phyloP scores from a whole-genome alignment of 2,329 filamentous ascomycete genomes.

The Xylaria digitata region DNA sequence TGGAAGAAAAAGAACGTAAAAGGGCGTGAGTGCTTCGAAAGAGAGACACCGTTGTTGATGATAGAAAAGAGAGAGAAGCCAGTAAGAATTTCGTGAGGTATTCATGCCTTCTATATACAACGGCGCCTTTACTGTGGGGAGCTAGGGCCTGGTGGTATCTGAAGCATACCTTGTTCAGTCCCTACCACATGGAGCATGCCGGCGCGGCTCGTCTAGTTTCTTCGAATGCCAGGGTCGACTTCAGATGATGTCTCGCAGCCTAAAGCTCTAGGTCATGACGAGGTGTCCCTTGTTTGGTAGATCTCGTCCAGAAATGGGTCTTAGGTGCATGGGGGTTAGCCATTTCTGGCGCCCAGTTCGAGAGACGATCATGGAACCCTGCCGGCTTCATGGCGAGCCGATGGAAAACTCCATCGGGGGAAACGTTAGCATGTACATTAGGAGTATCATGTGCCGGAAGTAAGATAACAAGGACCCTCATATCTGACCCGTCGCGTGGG shows the following conservation, averaged over 20 bases:
- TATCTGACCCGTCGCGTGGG: constrained; percentile 18
- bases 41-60: constrained; percentile 48
- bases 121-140: constrained; percentile 9
- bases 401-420: constrained; percentile 20
- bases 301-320: constrained; percentile 45
- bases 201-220: constrained; percentile 30
- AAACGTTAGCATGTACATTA: constrained; percentile 7
- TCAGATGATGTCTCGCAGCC: constrained; percentile 44
- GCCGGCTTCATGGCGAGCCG: constrained; percentile 33
- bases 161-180: constrained; percentile 35
- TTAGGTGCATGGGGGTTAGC: constrained; percentile 27
- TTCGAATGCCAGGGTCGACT: constrained; percentile 39
- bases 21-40: constrained; percentile 37
- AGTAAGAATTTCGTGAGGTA: constrained; percentile 18
- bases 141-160: constrained; percentile 20
- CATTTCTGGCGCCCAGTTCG: constrained; percentile 21
- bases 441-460: constrained; percentile 19
- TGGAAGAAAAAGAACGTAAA: constrained; percentile 49
- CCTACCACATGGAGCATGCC: constrained; percentile 27
- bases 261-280: constrained; percentile 28
- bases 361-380: constrained; percentile 13
- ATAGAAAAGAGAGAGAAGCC: constrained; percentile 35
- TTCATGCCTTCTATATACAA: constrained; percentile 43
- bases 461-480: constrained; percentile 16
- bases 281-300: constrained; percentile 41